Conservation (phyloP, 129 eudicot species). For the Flaveria robusta region DNA sequence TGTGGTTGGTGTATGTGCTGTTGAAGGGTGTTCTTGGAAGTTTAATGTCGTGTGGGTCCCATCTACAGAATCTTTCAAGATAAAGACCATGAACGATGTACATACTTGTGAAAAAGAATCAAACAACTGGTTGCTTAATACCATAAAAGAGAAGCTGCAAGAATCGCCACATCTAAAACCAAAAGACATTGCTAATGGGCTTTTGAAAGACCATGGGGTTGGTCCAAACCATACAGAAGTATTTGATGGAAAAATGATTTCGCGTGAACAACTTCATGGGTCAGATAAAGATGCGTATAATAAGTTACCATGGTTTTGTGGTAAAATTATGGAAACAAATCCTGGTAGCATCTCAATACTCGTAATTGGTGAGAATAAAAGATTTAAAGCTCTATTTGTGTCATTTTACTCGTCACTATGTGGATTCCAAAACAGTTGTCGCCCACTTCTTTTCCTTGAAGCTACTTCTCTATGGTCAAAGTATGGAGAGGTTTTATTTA, state of each 20-base stretch:
- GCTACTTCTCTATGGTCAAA: slow-evolving; percentile 55
- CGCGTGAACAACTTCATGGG: slow-evolving; percentile 69
- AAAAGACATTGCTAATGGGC: slow-evolving; percentile 60
- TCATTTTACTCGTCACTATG: slow-evolving; percentile 47
- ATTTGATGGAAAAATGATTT: slow-evolving; percentile 60
- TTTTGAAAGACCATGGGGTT: slow-evolving; percentile 59
- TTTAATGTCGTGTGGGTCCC: slow-evolving; percentile 64
- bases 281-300: slow-evolving; percentile 62
- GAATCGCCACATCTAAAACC: slow-evolving; percentile 68
- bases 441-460: slow-evolving; percentile 76
- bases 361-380: slow-evolving; percentile 52
- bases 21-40: slow-evolving; percentile 76
- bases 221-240: slow-evolving; percentile 56
- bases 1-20: slow-evolving; percentile 60
- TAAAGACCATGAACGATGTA: slow-evolving; percentile 49
- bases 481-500: slow-evolving; percentile 62
- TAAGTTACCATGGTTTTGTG: slow-evolving; percentile 60
- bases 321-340: slow-evolving; percentile 55
- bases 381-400: slow-evolving; percentile 55
- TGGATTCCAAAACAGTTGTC: slow-evolving; percentile 62
- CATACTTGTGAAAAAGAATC: slow-evolving; percentile 69
- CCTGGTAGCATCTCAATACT: slow-evolving; percentile 63
- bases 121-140: slow-evolving; percentile 63
- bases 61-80: slow-evolving; percentile 47
- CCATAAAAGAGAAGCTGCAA: slow-evolving; percentile 62